These are phyloP conservation scores for Paramecium sexaurelia DNA, from an alignment of 73 alveolate species.

Conservation along the genomic window DNA sequence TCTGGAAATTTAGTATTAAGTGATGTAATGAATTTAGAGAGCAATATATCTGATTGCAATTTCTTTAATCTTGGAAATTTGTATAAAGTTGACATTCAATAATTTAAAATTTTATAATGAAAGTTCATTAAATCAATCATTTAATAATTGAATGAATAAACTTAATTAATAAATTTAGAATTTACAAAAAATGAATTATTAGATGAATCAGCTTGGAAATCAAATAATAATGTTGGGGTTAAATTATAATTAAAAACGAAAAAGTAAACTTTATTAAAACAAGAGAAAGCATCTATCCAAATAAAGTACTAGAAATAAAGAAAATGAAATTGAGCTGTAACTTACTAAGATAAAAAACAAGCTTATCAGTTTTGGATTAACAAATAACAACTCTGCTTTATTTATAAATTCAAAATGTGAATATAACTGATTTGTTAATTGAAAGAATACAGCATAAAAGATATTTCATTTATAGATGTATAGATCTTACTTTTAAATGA, in stretches of 20 bases:
- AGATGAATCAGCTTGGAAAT: neutral
- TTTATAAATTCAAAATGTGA: neutral
- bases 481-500: neutral
- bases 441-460: neutral
- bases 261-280: neutral
- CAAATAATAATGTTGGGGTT: neutral
- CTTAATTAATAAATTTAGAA: neutral
- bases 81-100: neutral
- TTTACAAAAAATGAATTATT: neutral
- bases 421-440: neutral
- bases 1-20: neutral
- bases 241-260: too few relatives aligned
- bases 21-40: neutral
- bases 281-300: neutral
- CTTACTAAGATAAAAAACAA: neutral
- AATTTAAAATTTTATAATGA: neutral
- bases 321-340: neutral
- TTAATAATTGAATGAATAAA: neutral
- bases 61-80: neutral
- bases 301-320: neutral
- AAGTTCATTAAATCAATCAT: neutral
- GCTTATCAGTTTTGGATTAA: neutral
- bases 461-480: neutral
- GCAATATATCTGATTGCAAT: neutral
- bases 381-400: neutral